Conservation (phyloP, 208 protist genomes). For the Naegleria lovaniensis region DNA sequence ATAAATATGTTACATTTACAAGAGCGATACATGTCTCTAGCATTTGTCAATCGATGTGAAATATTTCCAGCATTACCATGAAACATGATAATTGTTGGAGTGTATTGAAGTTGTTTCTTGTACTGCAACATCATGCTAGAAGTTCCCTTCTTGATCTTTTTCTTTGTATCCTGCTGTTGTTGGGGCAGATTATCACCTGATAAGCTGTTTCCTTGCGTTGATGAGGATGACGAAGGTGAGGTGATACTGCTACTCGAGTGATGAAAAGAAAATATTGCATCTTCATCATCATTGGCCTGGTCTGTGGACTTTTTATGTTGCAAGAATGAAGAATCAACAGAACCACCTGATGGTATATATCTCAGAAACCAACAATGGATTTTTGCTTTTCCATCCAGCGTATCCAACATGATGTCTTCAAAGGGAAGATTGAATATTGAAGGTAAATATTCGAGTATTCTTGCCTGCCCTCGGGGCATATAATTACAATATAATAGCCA, state of each 20-base stretch:
- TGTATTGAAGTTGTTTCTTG: not conserved
- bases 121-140: not conserved
- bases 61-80: slow-evolving; percentile 83
- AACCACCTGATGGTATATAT: not conserved
- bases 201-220: not conserved
- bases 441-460: not conserved
- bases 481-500: not conserved
- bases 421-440: slow-evolving; percentile 24
- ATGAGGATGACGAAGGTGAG: too few relatives aligned
- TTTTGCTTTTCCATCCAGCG: not conserved
- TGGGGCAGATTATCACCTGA: too few relatives aligned
- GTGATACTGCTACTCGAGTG: not conserved
- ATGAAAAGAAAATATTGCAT: not conserved
- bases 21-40: slow-evolving; percentile 48
- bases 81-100: slow-evolving; percentile 66
- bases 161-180: not conserved
- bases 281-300: not conserved
- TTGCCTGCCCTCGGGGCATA: not conserved
- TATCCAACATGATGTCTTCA: not conserved
- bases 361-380: slow-evolving; percentile 23
- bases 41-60: slow-evolving; percentile 67
- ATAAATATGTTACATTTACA: slow-evolving; percentile 67
- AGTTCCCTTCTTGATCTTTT: not conserved
- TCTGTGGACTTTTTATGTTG: not conserved
- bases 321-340: not conserved